These are phyloP conservation scores for Phyllosticta citribraziliensis DNA, from an alignment of 2,329 filamentous ascomycete species.

Conservation along the genomic window DNA sequence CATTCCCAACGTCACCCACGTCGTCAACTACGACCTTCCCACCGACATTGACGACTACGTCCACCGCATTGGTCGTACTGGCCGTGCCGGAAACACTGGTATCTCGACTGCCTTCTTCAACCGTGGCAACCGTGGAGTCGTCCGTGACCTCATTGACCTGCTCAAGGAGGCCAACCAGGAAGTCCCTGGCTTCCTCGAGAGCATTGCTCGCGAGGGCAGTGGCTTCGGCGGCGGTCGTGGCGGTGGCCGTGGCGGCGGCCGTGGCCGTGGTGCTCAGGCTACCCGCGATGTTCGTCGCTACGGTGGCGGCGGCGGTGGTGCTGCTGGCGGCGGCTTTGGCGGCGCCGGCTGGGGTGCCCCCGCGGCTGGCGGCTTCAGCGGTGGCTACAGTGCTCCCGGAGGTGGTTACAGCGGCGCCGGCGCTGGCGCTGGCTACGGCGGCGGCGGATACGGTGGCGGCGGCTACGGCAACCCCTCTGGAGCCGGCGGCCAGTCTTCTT, in stretches of 20 bases:
- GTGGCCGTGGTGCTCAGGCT: slow-evolving; percentile 57
- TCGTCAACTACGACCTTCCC: slow-evolving; percentile 98
- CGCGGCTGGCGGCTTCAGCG: slow-evolving; percentile 23
- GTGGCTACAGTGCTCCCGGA: slow-evolving; percentile 26
- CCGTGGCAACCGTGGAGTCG: slow-evolving; percentile 95
- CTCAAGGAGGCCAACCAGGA: slow-evolving; percentile 99
- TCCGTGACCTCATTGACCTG: slow-evolving; percentile 91
- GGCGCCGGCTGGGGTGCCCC: slow-evolving; percentile 31
- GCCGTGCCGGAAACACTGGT: slow-evolving; percentile 98
- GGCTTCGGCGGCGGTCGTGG: slow-evolving; percentile 65
- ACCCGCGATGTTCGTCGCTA: slow-evolving; percentile 77
- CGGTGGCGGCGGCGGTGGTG: slow-evolving; percentile 44
- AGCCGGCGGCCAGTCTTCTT: slow-evolving; percentile 54
- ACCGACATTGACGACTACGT: slow-evolving; percentile 99
- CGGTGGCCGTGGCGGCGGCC: slow-evolving; percentile 53
- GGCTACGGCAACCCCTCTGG: slow-evolving; percentile 59
- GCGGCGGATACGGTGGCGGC: slow-evolving; percentile 28
- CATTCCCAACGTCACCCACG: slow-evolving; percentile 93
- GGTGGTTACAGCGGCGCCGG: slow-evolving; percentile 31
- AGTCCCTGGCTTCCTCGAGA: slow-evolving; percentile 87
- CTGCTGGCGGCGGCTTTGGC: slow-evolving; percentile 30
- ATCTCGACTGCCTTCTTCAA: slow-evolving; percentile 99
- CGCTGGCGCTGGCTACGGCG: slow-evolving; percentile 31
- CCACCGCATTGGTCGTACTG: slow-evolving; percentile 98
- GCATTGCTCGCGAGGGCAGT: slow-evolving; percentile 87